phyloP scores from a whole-genome alignment of 1,139 yeast species.

The Candida pseudoviswanathii region DNA sequence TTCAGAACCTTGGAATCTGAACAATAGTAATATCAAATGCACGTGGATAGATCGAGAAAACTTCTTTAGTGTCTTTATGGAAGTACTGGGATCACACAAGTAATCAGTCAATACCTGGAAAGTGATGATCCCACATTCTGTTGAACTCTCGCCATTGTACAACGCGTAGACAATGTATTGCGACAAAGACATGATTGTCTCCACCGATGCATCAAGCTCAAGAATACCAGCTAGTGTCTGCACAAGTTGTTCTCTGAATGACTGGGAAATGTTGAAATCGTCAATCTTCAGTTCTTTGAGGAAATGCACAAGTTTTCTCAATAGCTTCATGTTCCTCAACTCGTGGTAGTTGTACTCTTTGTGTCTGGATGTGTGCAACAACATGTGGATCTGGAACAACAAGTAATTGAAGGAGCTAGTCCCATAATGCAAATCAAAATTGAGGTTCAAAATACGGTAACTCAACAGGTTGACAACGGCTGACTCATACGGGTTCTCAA shows the following conservation, averaged over 20 bases:
- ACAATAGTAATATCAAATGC: slow-evolving; percentile 64
- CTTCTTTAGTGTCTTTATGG: slow-evolving; percentile 43
- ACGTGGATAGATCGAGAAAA: slow-evolving; percentile 60
- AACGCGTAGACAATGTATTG: slow-evolving; percentile 39
- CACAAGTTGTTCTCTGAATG: slow-evolving; percentile 21
- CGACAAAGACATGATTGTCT: slow-evolving; percentile 36
- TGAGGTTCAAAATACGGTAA: slow-evolving; percentile 33
- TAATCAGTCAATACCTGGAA: slow-evolving; percentile 34
- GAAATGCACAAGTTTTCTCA: slow-evolving; percentile 56
- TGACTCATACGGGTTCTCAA: slow-evolving; percentile 27
- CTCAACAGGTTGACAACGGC: slow-evolving; percentile 32
- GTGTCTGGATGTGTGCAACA: slow-evolving; percentile 54
- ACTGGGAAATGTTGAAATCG: slow-evolving; percentile 15
- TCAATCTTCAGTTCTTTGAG: slow-evolving; percentile 34
- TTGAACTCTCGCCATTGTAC: slow-evolving; percentile 30
- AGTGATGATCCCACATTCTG: slow-evolving; percentile 31
- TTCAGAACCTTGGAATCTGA: slow-evolving; percentile 39
- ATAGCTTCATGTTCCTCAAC: slow-evolving; percentile 53
- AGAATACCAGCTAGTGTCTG: slow-evolving; percentile 26
- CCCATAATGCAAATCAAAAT: slow-evolving; percentile 38
- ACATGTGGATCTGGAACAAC: slow-evolving; percentile 56
- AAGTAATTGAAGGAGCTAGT: slow-evolving; percentile 50
- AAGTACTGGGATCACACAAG: slow-evolving; percentile 32
- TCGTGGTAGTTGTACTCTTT: slow-evolving; percentile 51
- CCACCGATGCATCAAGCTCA: slow-evolving; percentile 38